Conservation (phyloP, 768 basidiomycete genomes). For the Mycena rosella region DNA sequence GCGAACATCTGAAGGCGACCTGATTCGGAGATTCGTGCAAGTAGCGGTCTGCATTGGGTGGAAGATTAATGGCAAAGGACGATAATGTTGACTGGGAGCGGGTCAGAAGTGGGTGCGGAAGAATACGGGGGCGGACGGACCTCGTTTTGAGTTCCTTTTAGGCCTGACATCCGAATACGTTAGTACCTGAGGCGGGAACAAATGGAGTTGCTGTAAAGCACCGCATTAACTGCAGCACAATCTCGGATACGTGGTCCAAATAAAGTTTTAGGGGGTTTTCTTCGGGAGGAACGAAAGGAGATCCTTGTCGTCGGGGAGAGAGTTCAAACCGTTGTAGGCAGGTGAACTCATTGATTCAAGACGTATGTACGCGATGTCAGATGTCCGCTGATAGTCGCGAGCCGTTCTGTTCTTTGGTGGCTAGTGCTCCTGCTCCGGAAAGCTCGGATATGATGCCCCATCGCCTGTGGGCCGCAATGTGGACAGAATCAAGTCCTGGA, state of each 20-base stretch:
- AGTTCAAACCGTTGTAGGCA: slow-evolving; percentile 47
- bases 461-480: not conserved
- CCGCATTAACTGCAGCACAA: slow-evolving; percentile 32
- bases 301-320: slow-evolving; percentile 43
- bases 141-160: slow-evolving; percentile 29
- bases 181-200: slow-evolving; percentile 29
- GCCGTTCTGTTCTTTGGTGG: slow-evolving; percentile 17
- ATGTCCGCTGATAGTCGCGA: slow-evolving; percentile 33
- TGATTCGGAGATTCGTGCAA: slow-evolving; percentile 63
- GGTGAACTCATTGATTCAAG: slow-evolving; percentile 18
- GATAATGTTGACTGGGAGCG: not conserved
- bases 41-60: slow-evolving; percentile 63
- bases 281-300: slow-evolving; percentile 45
- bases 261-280: slow-evolving; percentile 61
- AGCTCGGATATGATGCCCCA: slow-evolving; percentile 7
- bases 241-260: slow-evolving; percentile 42
- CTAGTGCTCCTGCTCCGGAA: slow-evolving; percentile 23
- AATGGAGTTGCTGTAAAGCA: slow-evolving; percentile 32
- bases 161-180: slow-evolving; percentile 32
- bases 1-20: slow-evolving; percentile 65
- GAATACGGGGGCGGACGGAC: slow-evolving; percentile 17
- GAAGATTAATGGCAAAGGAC: not conserved
- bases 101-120: slow-evolving; percentile 29
- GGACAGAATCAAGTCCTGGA: slow-evolving; percentile 19
- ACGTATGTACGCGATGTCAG: slow-evolving; percentile 36